A percentile compares a stretch with the other conserved stretches of the same genome.
These are phyloP conservation scores for Stephania japonica DNA, from an alignment of 164 flowering plant genomes.

Conservation along the genomic window DNA sequence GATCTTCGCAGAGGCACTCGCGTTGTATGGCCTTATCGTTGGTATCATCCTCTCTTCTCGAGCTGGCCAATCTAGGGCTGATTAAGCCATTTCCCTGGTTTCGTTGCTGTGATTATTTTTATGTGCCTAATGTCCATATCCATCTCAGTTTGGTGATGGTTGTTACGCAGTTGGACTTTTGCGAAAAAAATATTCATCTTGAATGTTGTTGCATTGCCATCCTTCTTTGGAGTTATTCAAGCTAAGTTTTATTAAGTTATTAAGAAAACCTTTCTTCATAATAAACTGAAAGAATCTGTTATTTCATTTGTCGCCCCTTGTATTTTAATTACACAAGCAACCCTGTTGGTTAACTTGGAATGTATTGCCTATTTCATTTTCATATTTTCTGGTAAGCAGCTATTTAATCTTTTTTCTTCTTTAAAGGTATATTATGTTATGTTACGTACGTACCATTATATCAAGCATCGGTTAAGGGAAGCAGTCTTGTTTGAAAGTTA, in stretches of 20 bases:
- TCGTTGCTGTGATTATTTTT: constrained; percentile 6
- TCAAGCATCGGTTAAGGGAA: too few species aligned
- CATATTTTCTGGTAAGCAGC: neutral
- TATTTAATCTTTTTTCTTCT: too few species aligned
- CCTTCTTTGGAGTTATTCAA: constrained; percentile 3
- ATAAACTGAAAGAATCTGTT: constrained; percentile 15
- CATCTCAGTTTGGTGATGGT: constrained; percentile 6
- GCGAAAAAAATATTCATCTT: constrained; percentile 4
- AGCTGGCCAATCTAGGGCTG: constrained; percentile 18
- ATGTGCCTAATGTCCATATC: neutral
- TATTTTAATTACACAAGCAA: neutral
- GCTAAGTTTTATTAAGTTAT: constrained; percentile 18
- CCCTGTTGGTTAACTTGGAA: neutral
- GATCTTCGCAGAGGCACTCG: constrained; percentile 81
- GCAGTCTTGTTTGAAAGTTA: too few species aligned
- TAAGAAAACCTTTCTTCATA: constrained; percentile 6
- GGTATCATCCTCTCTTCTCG: constrained; percentile 41
- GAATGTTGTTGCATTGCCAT: constrained; percentile 3
- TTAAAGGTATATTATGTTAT: too few species aligned
- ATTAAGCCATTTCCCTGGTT: constrained; percentile 6
- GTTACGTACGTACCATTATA: too few species aligned
- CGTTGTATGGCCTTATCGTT: constrained; percentile 74
- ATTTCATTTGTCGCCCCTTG: neutral
- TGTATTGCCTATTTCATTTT: neutral
- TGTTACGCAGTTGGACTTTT: constrained; percentile 8